phyloP scores from a whole-genome alignment of 2,329 filamentous ascomycete genomes.

The Alternaria arbusti region DNA sequence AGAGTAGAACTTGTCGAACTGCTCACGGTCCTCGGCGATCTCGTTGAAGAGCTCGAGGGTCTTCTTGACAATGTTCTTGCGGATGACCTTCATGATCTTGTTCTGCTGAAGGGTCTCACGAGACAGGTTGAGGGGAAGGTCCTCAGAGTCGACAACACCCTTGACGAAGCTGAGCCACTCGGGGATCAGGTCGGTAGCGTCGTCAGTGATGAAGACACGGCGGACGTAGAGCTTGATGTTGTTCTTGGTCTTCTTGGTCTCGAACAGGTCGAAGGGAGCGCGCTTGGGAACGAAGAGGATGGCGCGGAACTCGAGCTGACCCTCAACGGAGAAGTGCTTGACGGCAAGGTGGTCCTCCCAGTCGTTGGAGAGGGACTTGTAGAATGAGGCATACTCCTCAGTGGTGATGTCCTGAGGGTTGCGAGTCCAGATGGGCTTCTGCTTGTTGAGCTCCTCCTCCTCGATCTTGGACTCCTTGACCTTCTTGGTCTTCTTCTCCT shows the following conservation, averaged over 20 bases:
- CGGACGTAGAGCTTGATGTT: constrained; percentile 99
- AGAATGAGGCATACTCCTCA: constrained; percentile 98
- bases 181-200: constrained; percentile 97
- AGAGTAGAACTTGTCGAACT: constrained; percentile 99
- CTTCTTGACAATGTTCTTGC: constrained; percentile 99
- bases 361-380: constrained; percentile 99
- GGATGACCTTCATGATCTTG: constrained; percentile 99
- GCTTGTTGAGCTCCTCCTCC: constrained; percentile 99
- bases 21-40: constrained; percentile 99
- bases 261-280: constrained; percentile 98
- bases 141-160: constrained; percentile 99
- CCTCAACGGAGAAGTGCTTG: constrained; percentile 99
- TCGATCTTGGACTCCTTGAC: constrained; percentile 98
- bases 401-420: constrained; percentile 93
- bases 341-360: constrained; percentile 99
- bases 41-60: constrained; percentile 98
- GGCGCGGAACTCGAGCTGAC: constrained; percentile 99
- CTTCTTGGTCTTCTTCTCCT: constrained; percentile 98
- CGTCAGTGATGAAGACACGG: constrained; percentile 99
- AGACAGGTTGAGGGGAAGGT: constrained; percentile 98
- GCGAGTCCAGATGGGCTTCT: constrained; percentile 99
- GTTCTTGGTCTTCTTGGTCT: constrained; percentile 99
- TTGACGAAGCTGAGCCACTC: constrained; percentile 99
- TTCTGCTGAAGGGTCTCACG: constrained; percentile 99
- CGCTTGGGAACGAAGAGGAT: constrained; percentile 99